Evolutionary conservation across 2,329 filamentous ascomycete species (phyloP), one percentile per base, ranked within the genome.

Genomic region (Colletotrichum tropicale): DNA sequence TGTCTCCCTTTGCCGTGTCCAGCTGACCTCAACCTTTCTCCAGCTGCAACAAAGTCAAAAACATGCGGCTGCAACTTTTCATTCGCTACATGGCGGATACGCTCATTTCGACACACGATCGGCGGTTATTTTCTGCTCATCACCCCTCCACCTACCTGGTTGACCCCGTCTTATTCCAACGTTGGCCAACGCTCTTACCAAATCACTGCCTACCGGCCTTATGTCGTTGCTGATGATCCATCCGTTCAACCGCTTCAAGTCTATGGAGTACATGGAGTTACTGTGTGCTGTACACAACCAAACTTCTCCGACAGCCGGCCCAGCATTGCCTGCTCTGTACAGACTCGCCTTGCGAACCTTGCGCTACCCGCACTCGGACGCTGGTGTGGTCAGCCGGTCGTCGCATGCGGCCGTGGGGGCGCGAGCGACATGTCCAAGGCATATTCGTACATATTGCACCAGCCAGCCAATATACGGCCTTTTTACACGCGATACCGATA

Each of bases 41-140:
- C 64, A 68, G 70, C 73, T 75, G 73, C 58, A 43, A 75, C 73
- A 75, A 73, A 75, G 73, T 68, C 70, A 73, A 75, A 75, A 73
- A 64, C 28, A 64, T 30, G 38, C 43, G 18, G 24, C 55, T 30
- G 72, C 24, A 66, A 18, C 34, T 48, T 73, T 68, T 65, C 55
- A 73, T 68, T 75, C 58, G 73, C 26, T 38, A 18, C 15, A 24
- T 15, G 26, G 38, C 55, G 62, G 30, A 24, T 43, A 26, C n/a
- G 64, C 58, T 48, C 38, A 55, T 72, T 72, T 75, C 64, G 70
- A 68, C 43, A 69, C 73, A 55, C 32, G 70, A 73, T 75, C 73
- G 64, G 70, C 70, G 62, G 32, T 52, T 64, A 26, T 66, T 67
- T 66, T 43, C 61, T 71, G 72, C 55, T 56, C 73, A 73, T 73